Conservation (phyloP, 2,329 filamentous ascomycete genomes). For the Sporothrix pallida region DNA sequence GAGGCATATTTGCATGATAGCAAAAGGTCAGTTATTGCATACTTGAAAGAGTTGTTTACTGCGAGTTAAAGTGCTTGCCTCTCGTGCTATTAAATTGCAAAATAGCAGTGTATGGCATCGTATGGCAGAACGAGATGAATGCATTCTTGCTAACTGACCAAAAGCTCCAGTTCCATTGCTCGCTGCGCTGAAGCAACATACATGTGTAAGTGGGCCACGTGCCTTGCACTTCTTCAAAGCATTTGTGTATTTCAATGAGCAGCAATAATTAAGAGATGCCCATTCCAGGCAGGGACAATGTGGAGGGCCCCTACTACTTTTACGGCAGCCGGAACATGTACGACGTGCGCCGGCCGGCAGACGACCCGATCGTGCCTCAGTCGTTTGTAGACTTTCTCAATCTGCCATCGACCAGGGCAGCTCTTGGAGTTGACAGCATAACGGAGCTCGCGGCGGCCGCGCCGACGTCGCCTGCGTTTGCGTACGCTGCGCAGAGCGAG, state of each 20-base stretch:
- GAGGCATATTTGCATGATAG: neutral
- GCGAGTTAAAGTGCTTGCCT: neutral
- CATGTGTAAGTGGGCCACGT: constrained; percentile 48
- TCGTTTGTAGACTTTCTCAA: constrained; percentile 65
- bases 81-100: neutral
- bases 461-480: constrained; percentile 39
- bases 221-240: constrained; percentile 10
- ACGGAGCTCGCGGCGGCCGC: constrained; percentile 44
- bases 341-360: constrained; percentile 57
- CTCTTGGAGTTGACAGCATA: constrained; percentile 56
- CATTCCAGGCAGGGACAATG: constrained; percentile 55
- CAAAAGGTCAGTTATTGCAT: neutral
- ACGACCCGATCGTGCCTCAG: constrained; percentile 61
- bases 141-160: constrained; percentile 23
- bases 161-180: constrained; percentile 38
- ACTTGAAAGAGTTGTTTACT: neutral
- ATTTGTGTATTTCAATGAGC: neutral
- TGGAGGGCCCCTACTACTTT: constrained; percentile 56
- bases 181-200: constrained; percentile 58
- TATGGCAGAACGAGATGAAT: constrained; percentile 15
- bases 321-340: constrained; percentile 55
- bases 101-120: neutral
- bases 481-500: constrained; percentile 50
- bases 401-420: constrained; percentile 57
- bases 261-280: neutral